A percentile compares a stretch with the other conserved stretches of the same genome.
Conservation (phyloP, 345 rosid species). For the Populus tremula region DNA sequence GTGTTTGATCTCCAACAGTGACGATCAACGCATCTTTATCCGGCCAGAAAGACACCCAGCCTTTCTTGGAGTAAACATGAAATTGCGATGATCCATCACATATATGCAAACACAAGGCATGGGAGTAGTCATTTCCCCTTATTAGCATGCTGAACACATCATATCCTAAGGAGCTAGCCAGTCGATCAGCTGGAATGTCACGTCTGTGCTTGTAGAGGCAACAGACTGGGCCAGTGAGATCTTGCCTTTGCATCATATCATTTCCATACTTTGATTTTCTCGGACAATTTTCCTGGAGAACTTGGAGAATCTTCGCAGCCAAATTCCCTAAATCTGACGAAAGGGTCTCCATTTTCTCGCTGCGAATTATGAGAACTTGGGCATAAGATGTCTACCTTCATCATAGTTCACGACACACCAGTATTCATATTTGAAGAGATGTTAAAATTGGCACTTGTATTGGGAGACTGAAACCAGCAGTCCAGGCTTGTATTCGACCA, state of each 20-base stretch:
- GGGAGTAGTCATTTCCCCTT: conserved; percentile 67
- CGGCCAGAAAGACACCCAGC: conserved; percentile 72
- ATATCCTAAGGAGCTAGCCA: conserved; percentile 36
- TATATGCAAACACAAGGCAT: conserved; percentile 56
- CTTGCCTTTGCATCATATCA: conserved; percentile 21
- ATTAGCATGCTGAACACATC: conserved; percentile 78
- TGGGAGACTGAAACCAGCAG: too few relatives aligned
- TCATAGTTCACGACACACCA: not conserved
- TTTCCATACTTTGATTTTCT: conserved; percentile 6
- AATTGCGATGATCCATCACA: conserved; percentile 57
- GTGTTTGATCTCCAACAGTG: conserved; percentile 73
- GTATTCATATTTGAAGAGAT: not conserved
- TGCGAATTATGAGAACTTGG: conserved; percentile 24
- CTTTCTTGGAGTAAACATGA: conserved; percentile 87
- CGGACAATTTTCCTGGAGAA: conserved; percentile 19
- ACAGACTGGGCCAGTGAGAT: conserved; percentile 36
- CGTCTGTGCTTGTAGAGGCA: conserved; percentile 45
- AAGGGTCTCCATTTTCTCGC: conserved; percentile 57
- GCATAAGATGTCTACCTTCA: not conserved
- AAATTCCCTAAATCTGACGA: conserved; percentile 46
- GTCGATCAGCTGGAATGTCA: conserved; percentile 21
- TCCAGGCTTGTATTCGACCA: too few relatives aligned
- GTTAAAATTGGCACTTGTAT: not conserved
- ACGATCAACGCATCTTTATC: conserved; percentile 57
- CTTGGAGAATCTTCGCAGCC: conserved; percentile 38